Base-by-base conservation (phyloP, 2,329 filamentous ascomycete species). In the Colletotrichum echinochloae region DNA sequence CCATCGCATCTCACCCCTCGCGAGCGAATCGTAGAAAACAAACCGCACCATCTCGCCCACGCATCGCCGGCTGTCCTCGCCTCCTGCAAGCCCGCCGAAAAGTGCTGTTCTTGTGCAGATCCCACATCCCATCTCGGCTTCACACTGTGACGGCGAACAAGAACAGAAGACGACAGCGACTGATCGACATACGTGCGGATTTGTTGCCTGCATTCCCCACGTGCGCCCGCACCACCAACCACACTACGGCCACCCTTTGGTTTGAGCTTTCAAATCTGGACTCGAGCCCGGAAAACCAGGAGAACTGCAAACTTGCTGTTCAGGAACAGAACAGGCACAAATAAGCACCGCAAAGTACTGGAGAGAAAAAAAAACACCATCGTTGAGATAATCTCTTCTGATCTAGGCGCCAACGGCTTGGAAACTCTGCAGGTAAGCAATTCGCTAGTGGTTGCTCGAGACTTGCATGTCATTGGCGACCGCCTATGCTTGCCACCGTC, bases 191-290 rank as follows among this genome's bases (percentile, higher is more conserved):
- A 41, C 33, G 66, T 66, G 66, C 62, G 23, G 41, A 66, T 37
- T 70, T 37, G 44, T 44, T 57, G 46, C 64, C 51, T 70, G 56
- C 51, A 62, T 59, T 70, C 64, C 41, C 67, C 67, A 70, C 67
- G 67, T 67, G 64, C 57, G 41, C 44, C 57, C 64, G 52, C 57
- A 37, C 64, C 35, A 37, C 26, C 30, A 54, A 23, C 5, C 4
- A 51, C 33, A 37, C 56, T 26, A 23, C 63, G 51, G 63, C 23
- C 51, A 46, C 56, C 35, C 30, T 61, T 44, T 52, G 63, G 63
- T 44, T 70, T 44, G 51, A 66, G 56, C 63, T 55, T 41, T 54
- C 44, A 33, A 41, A 12, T 28, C 56, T 57, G 56, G 57, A 62
- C 64, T 62, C 52, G 37, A 70, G 28, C 59, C 57, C 64, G 56